A percentile compares a stretch with the other conserved stretches of the same genome.
Evolutionary conservation across 331 rosid genomes (phyloP).

Genomic region (Phaseolus coccineus): DNA sequence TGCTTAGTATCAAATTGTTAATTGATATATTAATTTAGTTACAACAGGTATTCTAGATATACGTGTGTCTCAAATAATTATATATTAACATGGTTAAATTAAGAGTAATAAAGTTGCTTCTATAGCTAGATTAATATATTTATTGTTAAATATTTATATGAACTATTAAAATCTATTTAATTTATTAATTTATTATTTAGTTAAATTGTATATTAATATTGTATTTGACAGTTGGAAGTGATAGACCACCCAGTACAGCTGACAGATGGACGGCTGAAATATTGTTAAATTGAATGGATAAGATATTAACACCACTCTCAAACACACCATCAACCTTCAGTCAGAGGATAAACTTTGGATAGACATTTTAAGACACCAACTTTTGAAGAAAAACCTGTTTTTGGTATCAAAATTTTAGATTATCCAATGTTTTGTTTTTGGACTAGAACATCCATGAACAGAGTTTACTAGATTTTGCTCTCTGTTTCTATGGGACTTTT

Average conservation of each 20-base stretch:
- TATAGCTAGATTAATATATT: too few relatives aligned
- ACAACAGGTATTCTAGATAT: too few relatives aligned
- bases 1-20: too few relatives aligned
- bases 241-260: constrained; percentile 50
- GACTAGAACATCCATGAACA: neutral
- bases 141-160: too few relatives aligned
- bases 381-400: too few relatives aligned
- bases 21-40: too few relatives aligned
- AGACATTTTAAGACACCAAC: neutral
- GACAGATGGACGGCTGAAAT: constrained; percentile 46
- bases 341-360: neutral
- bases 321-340: neutral
- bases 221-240: constrained; percentile 38
- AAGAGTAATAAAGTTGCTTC: too few relatives aligned
- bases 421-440: neutral
- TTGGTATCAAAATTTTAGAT: neutral
- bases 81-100: too few relatives aligned
- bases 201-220: neutral
- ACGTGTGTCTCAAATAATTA: too few relatives aligned
- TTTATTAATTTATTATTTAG: neutral
- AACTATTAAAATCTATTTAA: too few relatives aligned
- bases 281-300: constrained; percentile 49
- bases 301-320: constrained; percentile 30
- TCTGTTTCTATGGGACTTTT: too few relatives aligned
- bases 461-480: too few relatives aligned